Conservation (phyloP, 495 filamentous ascomycete species). For the Aspergillus ostianus region DNA sequence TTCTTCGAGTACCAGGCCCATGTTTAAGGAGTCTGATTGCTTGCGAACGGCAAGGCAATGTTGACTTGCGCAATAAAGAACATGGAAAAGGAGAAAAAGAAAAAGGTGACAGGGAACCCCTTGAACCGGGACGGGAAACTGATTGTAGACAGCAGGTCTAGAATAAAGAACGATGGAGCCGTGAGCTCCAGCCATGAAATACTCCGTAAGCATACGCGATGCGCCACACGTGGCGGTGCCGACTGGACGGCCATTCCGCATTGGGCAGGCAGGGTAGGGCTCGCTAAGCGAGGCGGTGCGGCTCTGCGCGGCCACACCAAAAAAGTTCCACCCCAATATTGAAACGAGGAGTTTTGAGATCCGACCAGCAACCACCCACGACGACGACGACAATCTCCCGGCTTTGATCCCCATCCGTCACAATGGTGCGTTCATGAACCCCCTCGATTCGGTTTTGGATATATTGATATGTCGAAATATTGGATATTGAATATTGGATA, state of each 20-base stretch:
- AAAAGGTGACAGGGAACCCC: too few relatives aligned
- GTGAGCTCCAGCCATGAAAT: background rate
- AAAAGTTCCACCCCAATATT: constrained; percentile 45
- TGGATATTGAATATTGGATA: background rate
- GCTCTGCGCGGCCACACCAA: constrained; percentile 42
- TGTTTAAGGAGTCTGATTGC: too few relatives aligned
- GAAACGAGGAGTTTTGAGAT: constrained; percentile 38
- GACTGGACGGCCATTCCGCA: constrained; percentile 13
- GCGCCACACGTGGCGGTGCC: background rate
- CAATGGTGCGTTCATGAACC: constrained; percentile 54
- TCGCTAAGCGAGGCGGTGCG: constrained; percentile 51
- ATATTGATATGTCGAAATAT: background rate
- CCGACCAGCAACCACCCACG: constrained; percentile 53
- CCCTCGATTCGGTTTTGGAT: constrained; percentile 6
- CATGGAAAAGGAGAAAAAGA: too few relatives aligned
- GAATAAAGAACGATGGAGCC: background rate
- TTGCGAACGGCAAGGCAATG: too few relatives aligned
- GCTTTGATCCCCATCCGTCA: constrained; percentile 63
- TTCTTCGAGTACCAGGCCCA: too few relatives aligned
- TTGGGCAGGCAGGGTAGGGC: constrained; percentile 39
- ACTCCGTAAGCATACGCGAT: background rate
- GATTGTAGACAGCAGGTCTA: too few relatives aligned
- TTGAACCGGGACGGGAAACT: too few relatives aligned
- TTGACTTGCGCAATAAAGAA: too few relatives aligned
- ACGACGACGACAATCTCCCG: constrained; percentile 47